Base-by-base conservation (phyloP, 768 basidiomycete species). In the Boletus subcaerulescens region DNA sequence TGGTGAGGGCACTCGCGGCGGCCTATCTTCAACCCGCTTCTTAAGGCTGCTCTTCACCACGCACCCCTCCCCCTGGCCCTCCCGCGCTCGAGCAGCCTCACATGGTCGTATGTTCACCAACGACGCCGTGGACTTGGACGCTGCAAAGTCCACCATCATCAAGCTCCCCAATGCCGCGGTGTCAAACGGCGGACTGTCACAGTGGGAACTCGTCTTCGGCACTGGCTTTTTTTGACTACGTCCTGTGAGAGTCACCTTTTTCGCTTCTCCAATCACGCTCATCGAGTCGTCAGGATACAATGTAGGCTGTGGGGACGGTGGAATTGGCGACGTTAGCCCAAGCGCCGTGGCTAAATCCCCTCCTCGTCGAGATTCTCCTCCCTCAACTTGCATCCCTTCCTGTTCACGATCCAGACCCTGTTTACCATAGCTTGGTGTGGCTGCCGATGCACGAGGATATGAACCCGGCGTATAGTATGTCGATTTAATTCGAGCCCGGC, bases 1-100 rank as follows among this genome's bases (percentile, higher is more conserved):
- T 3, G 89, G 89, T 4, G 87, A 87, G 4, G 89, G 89, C n/a
- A 91, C 87, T 2, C 86, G 80, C 13, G 89, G 89, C 14, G 88
- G 86, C 65, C 76, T 82, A 64, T 88, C 86, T 51, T 78, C 76
- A 29, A 65, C 70, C 71, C 66, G 64, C 56, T 65, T 77, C 49
- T 66, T 66, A 59, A 69, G 39, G 44, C 32, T 63, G 31, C 58
- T 58, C 64, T 65, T 68, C 56, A 17, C 33, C 10, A 33, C 38
- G 15, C 38, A 38, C 6, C 11, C 18, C 7, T 48, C 45, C 52
- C 54, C 58, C 59, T 54, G 43, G 57, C 60, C 55, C 64, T 69
- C 62, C 66, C 61, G 43, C 68, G 70, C 67, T 26, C 60, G 60
- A 6, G 61, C 62, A 24, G 63, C 60, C 59, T 67, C 60, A n/a